Percentiles rank a stretch among this genome's conserved stretches.
phyloP scores from a whole-genome alignment of 2,329 filamentous ascomycete genomes.

The Botryotinia narcissicola region DNA sequence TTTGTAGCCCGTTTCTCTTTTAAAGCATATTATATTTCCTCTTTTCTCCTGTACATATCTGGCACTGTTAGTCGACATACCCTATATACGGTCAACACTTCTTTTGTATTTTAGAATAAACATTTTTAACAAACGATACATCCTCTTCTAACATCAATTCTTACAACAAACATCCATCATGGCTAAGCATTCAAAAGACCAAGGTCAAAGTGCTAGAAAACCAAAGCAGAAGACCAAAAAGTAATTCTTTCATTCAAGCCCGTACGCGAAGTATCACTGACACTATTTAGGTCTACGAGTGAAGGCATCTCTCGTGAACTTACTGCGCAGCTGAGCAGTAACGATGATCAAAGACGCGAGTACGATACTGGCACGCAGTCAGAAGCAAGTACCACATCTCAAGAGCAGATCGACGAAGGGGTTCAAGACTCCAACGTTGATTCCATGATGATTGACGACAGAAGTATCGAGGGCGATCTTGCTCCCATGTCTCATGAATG shows the following conservation, averaged over 20 bases:
- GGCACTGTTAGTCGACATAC: neutral
- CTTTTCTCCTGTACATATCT: neutral
- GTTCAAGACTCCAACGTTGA: no score
- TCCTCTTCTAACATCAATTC: neutral
- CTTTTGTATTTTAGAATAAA: neutral
- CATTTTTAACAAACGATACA: neutral
- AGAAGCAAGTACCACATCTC: neutral
- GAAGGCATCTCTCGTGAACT: no score
- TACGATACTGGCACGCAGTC: neutral
- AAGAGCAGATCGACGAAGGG: neutral
- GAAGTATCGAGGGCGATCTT: neutral
- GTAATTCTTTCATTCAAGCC: neutral
- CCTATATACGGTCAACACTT: neutral
- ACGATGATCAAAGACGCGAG: neutral
- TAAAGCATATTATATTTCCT: neutral
- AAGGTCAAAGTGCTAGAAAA: neutral
- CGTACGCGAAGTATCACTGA: neutral
- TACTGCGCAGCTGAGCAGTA: neutral
- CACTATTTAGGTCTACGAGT: neutral
- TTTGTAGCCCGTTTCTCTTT: neutral
- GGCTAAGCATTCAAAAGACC: neutral
- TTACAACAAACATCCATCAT: slow-evolving; percentile 1
- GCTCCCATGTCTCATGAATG: neutral
- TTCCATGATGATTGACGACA: neutral
- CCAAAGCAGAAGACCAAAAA: neutral